Conservation (phyloP, 2,329 filamentous ascomycete species). For the Cercospora zeae-maydis region DNA sequence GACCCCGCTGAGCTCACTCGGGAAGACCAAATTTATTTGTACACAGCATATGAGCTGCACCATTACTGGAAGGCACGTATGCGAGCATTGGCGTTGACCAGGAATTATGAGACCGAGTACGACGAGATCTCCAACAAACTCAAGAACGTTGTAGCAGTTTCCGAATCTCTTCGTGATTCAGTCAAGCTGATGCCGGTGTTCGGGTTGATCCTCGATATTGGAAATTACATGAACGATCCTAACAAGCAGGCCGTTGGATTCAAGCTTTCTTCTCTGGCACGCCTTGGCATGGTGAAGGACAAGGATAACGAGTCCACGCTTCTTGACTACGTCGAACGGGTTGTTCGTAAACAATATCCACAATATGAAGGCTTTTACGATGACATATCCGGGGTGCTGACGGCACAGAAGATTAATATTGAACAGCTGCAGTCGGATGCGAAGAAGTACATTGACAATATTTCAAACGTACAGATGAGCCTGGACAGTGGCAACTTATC, state of each 20-base stretch:
- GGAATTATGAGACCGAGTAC: slow-evolving; percentile 81
- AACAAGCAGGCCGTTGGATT: slow-evolving; percentile 98
- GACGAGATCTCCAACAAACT: slow-evolving; percentile 86
- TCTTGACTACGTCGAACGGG: slow-evolving; percentile 91
- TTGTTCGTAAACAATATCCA: slow-evolving; percentile 92
- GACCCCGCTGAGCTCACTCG: slow-evolving; percentile 85
- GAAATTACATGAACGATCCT: slow-evolving; percentile 99
- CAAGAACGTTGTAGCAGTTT: slow-evolving; percentile 78
- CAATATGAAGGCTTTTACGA: slow-evolving; percentile 88
- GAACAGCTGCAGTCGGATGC: slow-evolving; percentile 86
- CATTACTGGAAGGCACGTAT: slow-evolving; percentile 99
- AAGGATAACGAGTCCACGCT: slow-evolving; percentile 98
- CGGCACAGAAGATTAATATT: slow-evolving; percentile 86
- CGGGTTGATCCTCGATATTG: slow-evolving; percentile 92
- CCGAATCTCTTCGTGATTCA: slow-evolving; percentile 85
- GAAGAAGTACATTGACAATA: slow-evolving; percentile 88
- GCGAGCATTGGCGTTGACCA: slow-evolving; percentile 80
- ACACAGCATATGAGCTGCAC: slow-evolving; percentile 88
- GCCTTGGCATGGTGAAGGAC: slow-evolving; percentile 96
- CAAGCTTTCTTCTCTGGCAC: slow-evolving; percentile 90
- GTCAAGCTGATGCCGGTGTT: slow-evolving; percentile 94
- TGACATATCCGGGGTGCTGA: slow-evolving; percentile 76
- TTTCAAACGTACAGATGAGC: slow-evolving; percentile 88
- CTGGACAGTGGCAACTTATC: slow-evolving; percentile 91
- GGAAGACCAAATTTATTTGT: slow-evolving; percentile 92